Conservation (phyloP, 805 yeast species). For the Pichia eremophila region DNA sequence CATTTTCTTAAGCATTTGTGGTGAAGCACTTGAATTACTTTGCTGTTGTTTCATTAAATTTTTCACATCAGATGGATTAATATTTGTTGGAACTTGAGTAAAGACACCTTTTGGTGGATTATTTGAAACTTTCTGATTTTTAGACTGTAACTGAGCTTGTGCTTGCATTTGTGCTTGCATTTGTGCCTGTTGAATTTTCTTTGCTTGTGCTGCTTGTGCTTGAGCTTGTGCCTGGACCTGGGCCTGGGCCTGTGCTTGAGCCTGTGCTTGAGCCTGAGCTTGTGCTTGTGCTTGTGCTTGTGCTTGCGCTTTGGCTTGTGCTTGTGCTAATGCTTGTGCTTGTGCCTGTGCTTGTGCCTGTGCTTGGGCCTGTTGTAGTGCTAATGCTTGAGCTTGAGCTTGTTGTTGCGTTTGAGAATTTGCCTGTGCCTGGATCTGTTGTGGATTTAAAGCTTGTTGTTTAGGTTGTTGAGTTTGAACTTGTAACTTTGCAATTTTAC, state of each 20-base stretch:
- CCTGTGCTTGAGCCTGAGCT: background rate
- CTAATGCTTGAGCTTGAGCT: background rate
- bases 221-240: background rate
- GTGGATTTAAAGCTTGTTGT: background rate
- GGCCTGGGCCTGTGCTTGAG: background rate
- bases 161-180: constrained; percentile 9
- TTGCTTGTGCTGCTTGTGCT: background rate
- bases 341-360: background rate
- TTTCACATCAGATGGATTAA: background rate
- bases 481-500: constrained; percentile 23
- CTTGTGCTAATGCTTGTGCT: background rate
- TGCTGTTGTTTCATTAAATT: background rate
- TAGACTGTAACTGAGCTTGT: background rate
- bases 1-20: background rate
- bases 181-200: background rate
- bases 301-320: background rate
- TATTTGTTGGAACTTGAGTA: background rate
- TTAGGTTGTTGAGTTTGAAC: constrained; percentile 17
- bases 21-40: background rate
- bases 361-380: background rate
- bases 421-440: background rate
- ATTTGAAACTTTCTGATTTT: background rate
- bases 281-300: background rate
- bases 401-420: background rate
- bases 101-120: constrained; percentile 15